Conservation (phyloP, 805 yeast species). For the Candida tallmaniae region DNA sequence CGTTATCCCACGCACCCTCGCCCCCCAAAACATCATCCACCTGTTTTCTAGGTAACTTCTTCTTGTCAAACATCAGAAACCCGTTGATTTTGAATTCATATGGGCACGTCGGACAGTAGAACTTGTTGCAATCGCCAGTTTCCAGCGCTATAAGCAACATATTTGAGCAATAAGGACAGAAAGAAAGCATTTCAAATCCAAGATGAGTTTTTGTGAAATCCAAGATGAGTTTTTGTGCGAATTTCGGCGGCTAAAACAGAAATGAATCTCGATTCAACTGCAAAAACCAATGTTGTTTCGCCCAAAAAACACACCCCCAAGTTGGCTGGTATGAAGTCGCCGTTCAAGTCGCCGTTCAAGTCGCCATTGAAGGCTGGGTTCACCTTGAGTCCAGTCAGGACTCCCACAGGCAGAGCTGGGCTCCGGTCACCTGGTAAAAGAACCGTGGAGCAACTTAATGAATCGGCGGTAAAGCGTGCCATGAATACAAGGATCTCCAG, state of each 20-base stretch:
- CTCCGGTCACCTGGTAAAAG: constrained; percentile 41
- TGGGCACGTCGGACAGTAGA: constrained; percentile 92
- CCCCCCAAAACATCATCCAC: constrained; percentile 97
- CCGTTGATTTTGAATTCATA: constrained; percentile 88
- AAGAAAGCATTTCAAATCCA: constrained; percentile 80
- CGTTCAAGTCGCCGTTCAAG: constrained; percentile 2
- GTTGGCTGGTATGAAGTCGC: too few species aligned
- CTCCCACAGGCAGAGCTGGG: constrained; percentile 45
- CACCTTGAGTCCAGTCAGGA: constrained; percentile 22
- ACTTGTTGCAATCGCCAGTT: constrained; percentile 49
- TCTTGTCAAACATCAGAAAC: constrained; percentile 79
- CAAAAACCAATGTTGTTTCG: too few species aligned
- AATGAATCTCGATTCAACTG: too few species aligned
- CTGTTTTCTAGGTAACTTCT: constrained; percentile 76
- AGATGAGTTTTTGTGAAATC: too few species aligned
- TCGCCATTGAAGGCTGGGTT: background rate
- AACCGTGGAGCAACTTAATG: constrained; percentile 33
- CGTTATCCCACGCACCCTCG: constrained; percentile 98
- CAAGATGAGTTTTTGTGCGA: too few species aligned
- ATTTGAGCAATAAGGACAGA: constrained; percentile 92
- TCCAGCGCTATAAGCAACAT: constrained; percentile 64
- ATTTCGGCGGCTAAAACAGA: too few species aligned
- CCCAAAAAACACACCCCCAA: too few species aligned
- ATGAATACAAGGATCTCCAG: constrained; percentile 25
- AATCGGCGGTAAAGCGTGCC: constrained; percentile 49